Evolutionary conservation across 345 rosid species (phyloP).

Genomic region (Leavenworthia alabamica): DNA sequence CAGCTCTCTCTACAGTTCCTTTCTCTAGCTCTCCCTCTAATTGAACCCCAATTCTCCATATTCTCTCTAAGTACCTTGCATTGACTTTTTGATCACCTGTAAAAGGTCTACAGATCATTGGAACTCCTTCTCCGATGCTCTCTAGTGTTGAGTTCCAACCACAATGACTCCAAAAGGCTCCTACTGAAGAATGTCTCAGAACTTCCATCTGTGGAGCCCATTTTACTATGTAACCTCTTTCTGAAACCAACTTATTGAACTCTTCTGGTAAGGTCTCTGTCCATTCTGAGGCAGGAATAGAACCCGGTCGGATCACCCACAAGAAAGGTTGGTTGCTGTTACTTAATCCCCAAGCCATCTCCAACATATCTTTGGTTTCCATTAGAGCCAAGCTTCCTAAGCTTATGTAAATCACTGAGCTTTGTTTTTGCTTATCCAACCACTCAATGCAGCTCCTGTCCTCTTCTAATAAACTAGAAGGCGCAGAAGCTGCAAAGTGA

Average conservation of each 20-base stretch:
- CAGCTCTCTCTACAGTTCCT: slow-evolving; percentile 17
- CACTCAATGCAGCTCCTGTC: slow-evolving; percentile 43
- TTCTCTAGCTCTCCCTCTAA: slow-evolving; percentile 32
- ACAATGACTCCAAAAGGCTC: slow-evolving; percentile 47
- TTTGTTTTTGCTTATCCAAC: slow-evolving; percentile 36
- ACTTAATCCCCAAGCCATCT: slow-evolving; percentile 38
- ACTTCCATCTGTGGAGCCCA: slow-evolving; percentile 53
- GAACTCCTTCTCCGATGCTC: slow-evolving; percentile 47
- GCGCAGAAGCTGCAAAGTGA: slow-evolving; percentile 19
- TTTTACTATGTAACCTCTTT: slow-evolving; percentile 36
- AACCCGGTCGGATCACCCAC: slow-evolving; percentile 41
- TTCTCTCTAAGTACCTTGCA: slow-evolving; percentile 33
- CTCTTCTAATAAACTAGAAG: slow-evolving; percentile 35
- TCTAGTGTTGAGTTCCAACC: slow-evolving; percentile 49
- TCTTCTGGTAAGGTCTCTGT: slow-evolving; percentile 30
- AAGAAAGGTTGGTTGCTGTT: slow-evolving; percentile 41
- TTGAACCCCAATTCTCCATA: slow-evolving; percentile 38
- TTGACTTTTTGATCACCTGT: slow-evolving; percentile 37
- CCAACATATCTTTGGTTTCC: slow-evolving; percentile 13
- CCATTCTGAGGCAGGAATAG: slow-evolving; percentile 16
- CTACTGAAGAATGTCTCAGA: slow-evolving; percentile 40
- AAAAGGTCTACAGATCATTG: slow-evolving; percentile 40
- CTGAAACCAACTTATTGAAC: slow-evolving; percentile 22
- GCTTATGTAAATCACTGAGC: slow-evolving; percentile 53
- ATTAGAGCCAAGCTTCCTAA: slow-evolving; percentile 49